Evolutionary conservation across 1,284 basidiomycete species (phyloP).

Genomic region (Naganishia cerealis): DNA sequence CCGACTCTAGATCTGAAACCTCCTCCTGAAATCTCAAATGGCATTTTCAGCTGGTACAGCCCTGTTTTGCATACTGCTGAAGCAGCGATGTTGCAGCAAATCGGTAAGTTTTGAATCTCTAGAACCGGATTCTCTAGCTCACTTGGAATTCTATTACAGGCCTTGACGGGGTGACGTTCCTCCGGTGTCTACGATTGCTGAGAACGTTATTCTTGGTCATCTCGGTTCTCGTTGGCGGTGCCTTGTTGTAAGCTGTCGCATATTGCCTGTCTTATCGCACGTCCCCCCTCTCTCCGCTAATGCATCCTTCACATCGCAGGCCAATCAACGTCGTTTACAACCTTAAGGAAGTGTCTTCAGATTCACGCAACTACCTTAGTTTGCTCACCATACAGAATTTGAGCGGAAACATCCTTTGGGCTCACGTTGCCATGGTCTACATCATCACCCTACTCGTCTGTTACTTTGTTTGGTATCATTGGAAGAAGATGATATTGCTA

Average conservation of each 20-base stretch:
- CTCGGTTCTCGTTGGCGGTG: slow-evolving; percentile 31
- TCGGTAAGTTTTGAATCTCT: slow-evolving; percentile 57
- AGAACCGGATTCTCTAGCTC: neutral
- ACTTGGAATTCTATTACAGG: slow-evolving; percentile 47
- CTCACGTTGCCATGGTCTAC: slow-evolving; percentile 73
- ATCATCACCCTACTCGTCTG: slow-evolving; percentile 60
- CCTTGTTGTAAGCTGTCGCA: slow-evolving; percentile 28
- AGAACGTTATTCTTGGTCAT: slow-evolving; percentile 60
- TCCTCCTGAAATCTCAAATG: slow-evolving; percentile 68
- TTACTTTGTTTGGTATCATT: slow-evolving; percentile 64
- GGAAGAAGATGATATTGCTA: slow-evolving; percentile 66
- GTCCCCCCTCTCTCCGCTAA: neutral
- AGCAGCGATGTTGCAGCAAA: slow-evolving; percentile 79
- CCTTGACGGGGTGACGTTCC: slow-evolving; percentile 87
- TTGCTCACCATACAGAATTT: slow-evolving; percentile 79
- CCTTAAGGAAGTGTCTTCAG: slow-evolving; percentile 60
- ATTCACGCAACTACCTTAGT: slow-evolving; percentile 62
- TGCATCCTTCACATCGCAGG: neutral
- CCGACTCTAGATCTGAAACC: slow-evolving; percentile 35
- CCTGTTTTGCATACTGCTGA: slow-evolving; percentile 83
- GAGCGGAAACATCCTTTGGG: slow-evolving; percentile 65
- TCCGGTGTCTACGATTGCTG: slow-evolving; percentile 86
- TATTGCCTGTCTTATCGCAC: slow-evolving; percentile 22
- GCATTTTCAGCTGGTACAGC: slow-evolving; percentile 81
- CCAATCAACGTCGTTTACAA: slow-evolving; percentile 63